phyloP scores from a whole-genome alignment of 78 protist genomes.

The Bodo saltans region DNA sequence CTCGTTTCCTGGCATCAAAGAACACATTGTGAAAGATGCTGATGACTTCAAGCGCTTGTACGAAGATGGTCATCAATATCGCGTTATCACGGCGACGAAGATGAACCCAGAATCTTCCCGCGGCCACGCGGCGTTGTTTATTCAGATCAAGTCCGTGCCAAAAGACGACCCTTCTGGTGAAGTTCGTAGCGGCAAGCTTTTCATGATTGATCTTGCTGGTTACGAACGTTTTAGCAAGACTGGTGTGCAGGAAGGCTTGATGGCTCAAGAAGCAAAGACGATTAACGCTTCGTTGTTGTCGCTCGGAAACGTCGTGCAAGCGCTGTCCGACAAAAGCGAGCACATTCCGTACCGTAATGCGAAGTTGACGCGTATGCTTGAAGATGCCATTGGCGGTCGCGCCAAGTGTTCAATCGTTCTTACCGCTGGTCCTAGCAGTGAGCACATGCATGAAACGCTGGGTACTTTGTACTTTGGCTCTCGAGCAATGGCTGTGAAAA shows the following conservation, averaged over 20 bases:
- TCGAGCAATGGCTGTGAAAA: conserved; percentile 36
- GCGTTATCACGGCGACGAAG: conserved; percentile 13
- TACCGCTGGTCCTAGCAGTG: neutral
- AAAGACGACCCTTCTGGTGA: neutral
- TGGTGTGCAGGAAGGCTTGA: conserved; percentile 9
- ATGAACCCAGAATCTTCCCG: conserved; percentile 28
- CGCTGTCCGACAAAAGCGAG: conserved; percentile 9
- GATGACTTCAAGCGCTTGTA: conserved; percentile 6
- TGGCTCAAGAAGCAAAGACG: conserved; percentile 9
- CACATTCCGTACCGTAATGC: conserved; percentile 41
- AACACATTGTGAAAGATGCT: neutral
- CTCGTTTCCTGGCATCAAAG: neutral
- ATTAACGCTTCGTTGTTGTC: conserved; percentile 27
- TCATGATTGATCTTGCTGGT: conserved; percentile 35
- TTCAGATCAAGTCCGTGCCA: neutral
- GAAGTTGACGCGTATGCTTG: conserved; percentile 28
- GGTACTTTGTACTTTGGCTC: conserved; percentile 16
- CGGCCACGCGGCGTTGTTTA: conserved; percentile 9
- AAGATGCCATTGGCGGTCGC: conserved; percentile 34
- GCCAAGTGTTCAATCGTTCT: neutral
- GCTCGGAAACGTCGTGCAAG: conserved; percentile 21
- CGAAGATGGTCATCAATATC: neutral
- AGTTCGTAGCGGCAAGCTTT: conserved; percentile 1
- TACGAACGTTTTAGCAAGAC: conserved; percentile 25
- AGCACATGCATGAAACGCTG: conserved; percentile 7